Percentiles rank a stretch among this genome's conserved stretches.
phyloP scores from a whole-genome alignment of 768 basidiomycete genomes.

The Lanmaoa rubissima region DNA sequence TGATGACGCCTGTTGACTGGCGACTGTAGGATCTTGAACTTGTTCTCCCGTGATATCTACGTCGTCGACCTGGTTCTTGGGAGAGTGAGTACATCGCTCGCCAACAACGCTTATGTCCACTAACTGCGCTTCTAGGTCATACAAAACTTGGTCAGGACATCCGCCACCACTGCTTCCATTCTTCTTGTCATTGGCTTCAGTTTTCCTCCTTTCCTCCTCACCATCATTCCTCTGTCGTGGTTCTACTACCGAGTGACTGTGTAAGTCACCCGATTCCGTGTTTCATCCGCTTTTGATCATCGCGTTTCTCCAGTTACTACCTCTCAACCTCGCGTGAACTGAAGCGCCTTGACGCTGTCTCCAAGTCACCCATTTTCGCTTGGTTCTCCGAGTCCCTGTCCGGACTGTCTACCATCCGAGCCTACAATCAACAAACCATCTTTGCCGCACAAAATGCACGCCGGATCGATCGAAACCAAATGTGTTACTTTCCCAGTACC shows the following conservation, averaged over 20 bases:
- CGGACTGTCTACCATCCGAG: slow-evolving; percentile 81
- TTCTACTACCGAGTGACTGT: slow-evolving; percentile 80
- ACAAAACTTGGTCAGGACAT: slow-evolving; percentile 65
- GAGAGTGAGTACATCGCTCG: slow-evolving; percentile 38
- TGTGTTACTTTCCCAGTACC: slow-evolving; percentile 70
- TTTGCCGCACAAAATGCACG: slow-evolving; percentile 69
- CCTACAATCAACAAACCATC: slow-evolving; percentile 66
- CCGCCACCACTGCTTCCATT: slow-evolving; percentile 57
- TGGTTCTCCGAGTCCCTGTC: slow-evolving; percentile 79
- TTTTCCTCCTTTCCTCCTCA: slow-evolving; percentile 79
- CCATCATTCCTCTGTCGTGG: slow-evolving; percentile 71
- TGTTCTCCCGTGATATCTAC: slow-evolving; percentile 88
- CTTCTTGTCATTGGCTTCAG: slow-evolving; percentile 73
- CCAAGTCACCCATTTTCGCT: slow-evolving; percentile 88
- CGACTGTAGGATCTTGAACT: slow-evolving; percentile 67
- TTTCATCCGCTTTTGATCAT: background rate
- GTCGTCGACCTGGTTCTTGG: slow-evolving; percentile 83
- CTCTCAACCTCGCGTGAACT: slow-evolving; percentile 83
- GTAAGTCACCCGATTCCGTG: slow-evolving; percentile 39
- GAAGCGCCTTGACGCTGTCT: slow-evolving; percentile 85
- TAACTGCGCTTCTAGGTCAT: slow-evolving; percentile 43
- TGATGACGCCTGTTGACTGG: background rate
- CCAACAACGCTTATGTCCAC: background rate
- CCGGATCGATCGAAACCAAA: slow-evolving; percentile 83
- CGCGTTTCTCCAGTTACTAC: slow-evolving; percentile 60